Base-by-base conservation (phyloP, 306 rosid species). In the Dalbergia cultrata region DNA sequence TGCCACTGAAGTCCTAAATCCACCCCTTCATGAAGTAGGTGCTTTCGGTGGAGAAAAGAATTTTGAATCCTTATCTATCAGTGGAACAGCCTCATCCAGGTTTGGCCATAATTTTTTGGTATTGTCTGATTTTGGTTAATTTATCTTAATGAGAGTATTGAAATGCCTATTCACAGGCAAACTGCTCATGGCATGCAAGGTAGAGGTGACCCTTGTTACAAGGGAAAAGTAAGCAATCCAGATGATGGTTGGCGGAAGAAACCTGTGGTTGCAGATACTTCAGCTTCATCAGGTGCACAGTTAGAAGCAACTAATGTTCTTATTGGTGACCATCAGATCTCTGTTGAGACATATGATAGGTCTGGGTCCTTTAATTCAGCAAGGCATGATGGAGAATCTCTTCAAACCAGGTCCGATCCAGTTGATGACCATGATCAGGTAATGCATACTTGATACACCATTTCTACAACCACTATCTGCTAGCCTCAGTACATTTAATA, bases 181-280 rank as follows among this genome's bases (percentile, higher is more conserved):
- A 49, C 86, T 80, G 72, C 80, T 59, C 87, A 77, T 80, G 93
- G 86, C 61, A 59, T 88, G 81, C 97, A 91, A 74, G 84, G 89
- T 65, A 91, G 89, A 86, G 72, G 70, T 67, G 90, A 89, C 57
- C 85, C 91, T 77, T 81, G 68, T 84, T 88, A 82, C 64, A 88
- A 79, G 61, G 92, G 92, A 85, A 87, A 85, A 76, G 78, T 67
- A 61, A 87, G 79, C 73, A 66, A 77, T 70, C 93, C 80, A 81
- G 96, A 91, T 75, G 96, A 90, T 67, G 85, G 90, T 72, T 77
- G 94, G 94, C 86, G 61, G 81, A 93, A 89, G 85, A 88, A 85
- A 79, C 41, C 82, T 59, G 74, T 74, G 22, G 83, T 69, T 21
- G 45, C 81, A 19, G 91, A 90, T 61, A 80, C 85, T 74, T 84